A percentile compares a stretch with the other conserved stretches of the same genome.
Conservation (phyloP, 2,329 filamentous ascomycete species). For the Neoascochyta sp. region DNA sequence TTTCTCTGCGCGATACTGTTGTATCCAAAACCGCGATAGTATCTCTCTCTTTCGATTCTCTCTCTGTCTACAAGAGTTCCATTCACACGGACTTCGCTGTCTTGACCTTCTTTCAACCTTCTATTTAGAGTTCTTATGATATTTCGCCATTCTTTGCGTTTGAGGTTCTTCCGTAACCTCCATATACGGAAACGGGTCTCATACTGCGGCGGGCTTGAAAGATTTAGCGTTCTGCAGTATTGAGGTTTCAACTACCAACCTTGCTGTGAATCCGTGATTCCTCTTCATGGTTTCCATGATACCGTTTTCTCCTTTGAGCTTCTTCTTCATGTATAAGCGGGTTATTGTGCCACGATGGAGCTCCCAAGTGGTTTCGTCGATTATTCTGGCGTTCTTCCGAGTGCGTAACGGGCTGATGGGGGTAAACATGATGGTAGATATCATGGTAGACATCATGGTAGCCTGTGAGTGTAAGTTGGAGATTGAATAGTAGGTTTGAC, state of each 20-base stretch:
- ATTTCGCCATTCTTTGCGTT: slow-evolving; percentile 3
- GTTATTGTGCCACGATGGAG: background rate
- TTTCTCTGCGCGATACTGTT: too few relatives aligned
- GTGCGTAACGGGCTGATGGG: too few relatives aligned
- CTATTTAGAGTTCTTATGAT: slow-evolving; percentile 1
- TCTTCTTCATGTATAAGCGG: background rate
- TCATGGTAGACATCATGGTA: too few relatives aligned
- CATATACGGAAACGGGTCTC: slow-evolving; percentile 4
- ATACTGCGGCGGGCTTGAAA: slow-evolving; percentile 3
- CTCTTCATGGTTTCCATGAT: slow-evolving; percentile 2
- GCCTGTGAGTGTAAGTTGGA: too few relatives aligned
- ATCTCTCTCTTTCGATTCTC: slow-evolving; percentile 4
- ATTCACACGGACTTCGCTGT: slow-evolving; percentile 1
- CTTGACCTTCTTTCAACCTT: background rate
- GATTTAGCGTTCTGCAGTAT: too few relatives aligned
- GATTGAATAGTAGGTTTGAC: too few relatives aligned
- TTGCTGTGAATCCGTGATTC: background rate
- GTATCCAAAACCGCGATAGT: too few relatives aligned
- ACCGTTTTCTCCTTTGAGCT: background rate
- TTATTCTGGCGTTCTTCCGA: background rate
- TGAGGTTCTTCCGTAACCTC: slow-evolving; percentile 4
- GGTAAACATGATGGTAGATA: too few relatives aligned
- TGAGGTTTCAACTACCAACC: background rate
- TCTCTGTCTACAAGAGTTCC: background rate
- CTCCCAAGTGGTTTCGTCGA: background rate